These are phyloP conservation scores for Diaporthe ampelina DNA, from an alignment of 2,329 filamentous ascomycete genomes.

Conservation along the genomic window DNA sequence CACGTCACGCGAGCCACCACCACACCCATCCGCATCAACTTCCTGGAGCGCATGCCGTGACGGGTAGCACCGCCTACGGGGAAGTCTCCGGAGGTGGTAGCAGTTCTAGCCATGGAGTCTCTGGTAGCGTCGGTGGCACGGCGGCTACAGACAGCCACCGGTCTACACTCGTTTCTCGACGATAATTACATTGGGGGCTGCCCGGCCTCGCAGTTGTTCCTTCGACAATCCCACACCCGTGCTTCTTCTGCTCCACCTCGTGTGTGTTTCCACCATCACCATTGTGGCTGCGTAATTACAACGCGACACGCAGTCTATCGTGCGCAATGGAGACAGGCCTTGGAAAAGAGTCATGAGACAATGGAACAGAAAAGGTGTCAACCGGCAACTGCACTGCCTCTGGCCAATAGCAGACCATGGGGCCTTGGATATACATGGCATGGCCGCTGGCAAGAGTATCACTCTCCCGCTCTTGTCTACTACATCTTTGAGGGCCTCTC, in stretches of 20 bases:
- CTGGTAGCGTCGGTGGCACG: slow-evolving; percentile 34
- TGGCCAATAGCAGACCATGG: background rate
- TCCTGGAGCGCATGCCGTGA: slow-evolving; percentile 23
- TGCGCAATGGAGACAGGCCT: background rate
- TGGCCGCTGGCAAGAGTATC: slow-evolving; percentile 6
- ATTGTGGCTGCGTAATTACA: slow-evolving; percentile 9
- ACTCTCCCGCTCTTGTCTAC: background rate
- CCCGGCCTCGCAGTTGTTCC: background rate
- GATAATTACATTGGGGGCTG: slow-evolving; percentile 13
- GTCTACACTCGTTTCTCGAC: slow-evolving; percentile 32
- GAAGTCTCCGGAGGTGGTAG: slow-evolving; percentile 35
- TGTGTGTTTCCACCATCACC: slow-evolving; percentile 2
- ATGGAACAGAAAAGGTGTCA: slow-evolving; percentile 3
- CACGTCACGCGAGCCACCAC: slow-evolving; percentile 36
- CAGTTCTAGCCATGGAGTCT: slow-evolving; percentile 34
- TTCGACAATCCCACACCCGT: slow-evolving; percentile 7
- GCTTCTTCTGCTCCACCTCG: slow-evolving; percentile 1
- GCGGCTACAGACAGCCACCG: slow-evolving; percentile 39
- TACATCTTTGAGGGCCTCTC: slow-evolving; percentile 15
- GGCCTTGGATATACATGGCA: slow-evolving; percentile 2
- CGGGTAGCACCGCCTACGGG: slow-evolving; percentile 39
- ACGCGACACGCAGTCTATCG: slow-evolving; percentile 26
- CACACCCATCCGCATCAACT: slow-evolving; percentile 34
- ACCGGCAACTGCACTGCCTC: background rate
- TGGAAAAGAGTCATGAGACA: background rate